Conservation (phyloP, 441 rosid genomes). For the Euphorbia celastroides region DNA sequence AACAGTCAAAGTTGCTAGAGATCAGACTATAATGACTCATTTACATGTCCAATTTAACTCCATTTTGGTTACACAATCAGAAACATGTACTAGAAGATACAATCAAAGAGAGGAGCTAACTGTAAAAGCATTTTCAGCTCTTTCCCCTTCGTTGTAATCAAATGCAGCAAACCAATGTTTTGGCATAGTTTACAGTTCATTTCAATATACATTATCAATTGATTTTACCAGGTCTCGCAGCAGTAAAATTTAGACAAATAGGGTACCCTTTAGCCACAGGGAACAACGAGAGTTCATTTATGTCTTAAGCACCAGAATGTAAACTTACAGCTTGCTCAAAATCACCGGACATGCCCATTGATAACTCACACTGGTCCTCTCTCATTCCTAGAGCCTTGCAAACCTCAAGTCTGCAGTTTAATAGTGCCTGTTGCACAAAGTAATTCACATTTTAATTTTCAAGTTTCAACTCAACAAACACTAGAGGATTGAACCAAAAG, state of each 20-base stretch:
- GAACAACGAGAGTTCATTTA: background rate
- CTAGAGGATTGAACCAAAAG: background rate
- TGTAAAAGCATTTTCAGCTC: too few species aligned
- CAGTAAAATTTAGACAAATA: background rate
- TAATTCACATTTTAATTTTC: conserved; percentile 1
- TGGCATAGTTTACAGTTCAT: background rate
- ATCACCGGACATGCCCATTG: conserved; percentile 95
- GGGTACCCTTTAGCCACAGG: background rate
- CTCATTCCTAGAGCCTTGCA: conserved; percentile 69
- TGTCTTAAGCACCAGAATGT: background rate
- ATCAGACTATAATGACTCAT: background rate
- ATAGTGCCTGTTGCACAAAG: conserved; percentile 38
- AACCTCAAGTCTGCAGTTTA: conserved; percentile 63
- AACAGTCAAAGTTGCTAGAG: background rate
- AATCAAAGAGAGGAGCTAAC: background rate
- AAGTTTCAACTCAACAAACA: background rate
- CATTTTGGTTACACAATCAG: too few species aligned
- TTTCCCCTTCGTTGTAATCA: too few species aligned
- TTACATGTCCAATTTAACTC: too few species aligned
- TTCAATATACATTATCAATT: background rate
- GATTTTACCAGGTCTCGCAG: background rate
- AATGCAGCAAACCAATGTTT: too few species aligned
- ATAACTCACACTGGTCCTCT: conserved; percentile 69
- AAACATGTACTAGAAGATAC: background rate
- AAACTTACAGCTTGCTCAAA: conserved; percentile 73